Evolutionary conservation across 2,329 filamentous ascomycete species (phyloP).

Genomic region (Alternaria sp.): DNA sequence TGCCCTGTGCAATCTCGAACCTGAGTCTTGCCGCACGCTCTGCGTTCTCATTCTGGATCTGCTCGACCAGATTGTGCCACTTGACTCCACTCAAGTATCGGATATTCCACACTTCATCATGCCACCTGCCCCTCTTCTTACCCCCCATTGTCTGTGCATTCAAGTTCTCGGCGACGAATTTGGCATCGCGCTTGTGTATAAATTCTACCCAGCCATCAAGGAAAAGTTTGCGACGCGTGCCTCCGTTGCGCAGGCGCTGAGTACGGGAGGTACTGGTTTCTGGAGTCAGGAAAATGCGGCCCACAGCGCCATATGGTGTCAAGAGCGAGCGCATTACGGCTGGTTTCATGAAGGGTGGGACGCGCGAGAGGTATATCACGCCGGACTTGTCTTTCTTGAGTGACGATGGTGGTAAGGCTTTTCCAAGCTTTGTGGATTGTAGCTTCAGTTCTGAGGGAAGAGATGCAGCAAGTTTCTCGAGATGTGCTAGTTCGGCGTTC

Average conservation of each 20-base stretch:
- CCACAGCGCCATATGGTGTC: constrained; percentile 77
- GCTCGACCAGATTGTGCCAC: constrained; percentile 76
- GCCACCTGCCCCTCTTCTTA: constrained; percentile 84
- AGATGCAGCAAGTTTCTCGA: constrained; percentile 41
- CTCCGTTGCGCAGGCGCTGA: constrained; percentile 74
- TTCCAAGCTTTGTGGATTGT: constrained; percentile 32
- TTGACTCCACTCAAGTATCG: constrained; percentile 86
- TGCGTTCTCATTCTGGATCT: constrained; percentile 83
- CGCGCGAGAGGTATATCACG: constrained; percentile 82
- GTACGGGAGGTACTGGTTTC: constrained; percentile 74
- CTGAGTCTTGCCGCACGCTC: constrained; percentile 78
- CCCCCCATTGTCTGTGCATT: constrained; percentile 83
- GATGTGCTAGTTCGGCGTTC: constrained; percentile 42
- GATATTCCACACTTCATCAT: constrained; percentile 87
- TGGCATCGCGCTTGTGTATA: constrained; percentile 76
- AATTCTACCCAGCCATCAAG: constrained; percentile 91
- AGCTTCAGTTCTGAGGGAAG: constrained; percentile 50
- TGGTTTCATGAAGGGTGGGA: constrained; percentile 90
- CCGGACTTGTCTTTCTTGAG: constrained; percentile 77
- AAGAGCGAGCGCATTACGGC: constrained; percentile 78
- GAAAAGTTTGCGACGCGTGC: constrained; percentile 84
- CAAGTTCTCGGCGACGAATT: constrained; percentile 76
- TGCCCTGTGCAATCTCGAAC: constrained; percentile 78
- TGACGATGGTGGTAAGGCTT: constrained; percentile 49
- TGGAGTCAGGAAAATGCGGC: constrained; percentile 80